phyloP scores from a whole-genome alignment of 139 green algal genomes.

The Raphidocelis subcapitata region DNA sequence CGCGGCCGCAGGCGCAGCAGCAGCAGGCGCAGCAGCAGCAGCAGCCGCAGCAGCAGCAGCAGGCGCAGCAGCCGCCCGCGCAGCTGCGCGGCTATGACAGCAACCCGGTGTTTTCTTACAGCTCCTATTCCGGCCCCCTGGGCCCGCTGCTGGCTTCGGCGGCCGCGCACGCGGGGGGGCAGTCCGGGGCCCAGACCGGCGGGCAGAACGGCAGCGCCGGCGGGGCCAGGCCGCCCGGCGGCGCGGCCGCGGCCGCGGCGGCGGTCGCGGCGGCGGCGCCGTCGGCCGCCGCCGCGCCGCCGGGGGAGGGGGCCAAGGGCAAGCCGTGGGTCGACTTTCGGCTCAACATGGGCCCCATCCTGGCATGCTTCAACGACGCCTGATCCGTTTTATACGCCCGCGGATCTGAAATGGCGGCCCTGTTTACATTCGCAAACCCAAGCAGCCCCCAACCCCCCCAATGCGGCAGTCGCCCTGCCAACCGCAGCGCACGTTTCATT shows the following conservation, averaged over 20 bases:
- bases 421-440: no score
- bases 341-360: no score
- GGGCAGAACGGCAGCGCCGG: neutral
- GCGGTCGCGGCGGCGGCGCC: neutral
- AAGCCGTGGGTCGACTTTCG: no score
- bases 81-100: neutral
- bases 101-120: no score
- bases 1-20: neutral
- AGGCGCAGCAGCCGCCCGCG: neutral
- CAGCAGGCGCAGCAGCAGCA: slow-evolving; percentile 1
- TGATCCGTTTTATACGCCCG: no score
- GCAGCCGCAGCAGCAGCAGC: slow-evolving; percentile 20
- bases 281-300: neutral
- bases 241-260: neutral
- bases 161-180: neutral
- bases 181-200: no score
- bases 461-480: no score
- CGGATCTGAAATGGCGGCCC: no score
- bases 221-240: neutral
- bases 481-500: no score
- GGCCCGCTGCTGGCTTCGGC: slow-evolving; percentile 3
- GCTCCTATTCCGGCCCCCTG: neutral
- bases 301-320: neutral
- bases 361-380: no score
- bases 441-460: no score